phyloP scores from a whole-genome alignment of 306 rosid genomes.

The barrel medic (Medicago truncatula) region MtrunA17r5.0-ANR NC_053045.1:48601501-48602000 shows the following conservation, averaged over 20 bases:
- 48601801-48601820: too few species aligned
- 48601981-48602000: too few species aligned
- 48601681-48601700: constrained; percentile 82
- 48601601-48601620: constrained; percentile 68
- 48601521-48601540: constrained; percentile 37
- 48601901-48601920: background rate
- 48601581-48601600: constrained; percentile 55
- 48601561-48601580: constrained; percentile 26
- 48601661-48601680: constrained; percentile 46
- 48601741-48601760: constrained; percentile 58
- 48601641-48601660: constrained; percentile 42
- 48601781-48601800: constrained; percentile 14
- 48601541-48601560: constrained; percentile 34
- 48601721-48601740: constrained; percentile 61
- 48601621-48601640: constrained; percentile 42
- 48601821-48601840: constrained; percentile 45
- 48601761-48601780: constrained; percentile 79
- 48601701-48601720: constrained; percentile 61
- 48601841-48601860: constrained; percentile 37
- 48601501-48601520: constrained; percentile 36
- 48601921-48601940: background rate
- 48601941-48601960: background rate
- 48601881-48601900: background rate
- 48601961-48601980: too few species aligned
- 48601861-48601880: constrained; percentile 22